Evolutionary conservation across 192 early-diverging fungal species (phyloP).

Genomic region (Rhizoclosmatium globosum): DNA sequence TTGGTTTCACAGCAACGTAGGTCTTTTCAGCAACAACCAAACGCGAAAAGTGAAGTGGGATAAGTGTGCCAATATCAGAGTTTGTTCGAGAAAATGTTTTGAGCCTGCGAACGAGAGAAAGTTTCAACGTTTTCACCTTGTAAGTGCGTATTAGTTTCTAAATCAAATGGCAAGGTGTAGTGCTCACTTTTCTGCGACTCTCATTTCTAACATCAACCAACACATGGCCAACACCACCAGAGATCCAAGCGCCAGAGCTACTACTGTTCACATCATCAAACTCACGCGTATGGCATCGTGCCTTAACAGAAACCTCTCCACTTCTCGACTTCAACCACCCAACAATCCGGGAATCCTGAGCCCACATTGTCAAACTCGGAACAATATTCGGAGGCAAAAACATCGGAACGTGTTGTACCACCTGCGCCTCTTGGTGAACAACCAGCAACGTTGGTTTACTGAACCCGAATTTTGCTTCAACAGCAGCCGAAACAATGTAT

Average conservation of each 20-base stretch:
- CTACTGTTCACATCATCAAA: conserved; percentile 8
- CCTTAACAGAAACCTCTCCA: conserved; percentile 45
- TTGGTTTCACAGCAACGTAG: neutral
- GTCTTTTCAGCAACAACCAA: conserved; percentile 35
- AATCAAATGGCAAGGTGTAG: neutral
- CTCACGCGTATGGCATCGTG: conserved; percentile 32
- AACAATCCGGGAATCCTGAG: conserved; percentile 17
- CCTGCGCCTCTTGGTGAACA: conserved; percentile 36
- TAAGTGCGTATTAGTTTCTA: neutral
- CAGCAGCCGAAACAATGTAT: conserved; percentile 51
- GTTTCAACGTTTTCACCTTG: conserved; percentile 44
- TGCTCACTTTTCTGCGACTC: conserved; percentile 39
- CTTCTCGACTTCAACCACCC: conserved; percentile 44
- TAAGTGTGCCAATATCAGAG: conserved; percentile 17
- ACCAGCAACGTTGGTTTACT: conserved; percentile 20
- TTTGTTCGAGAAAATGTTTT: conserved; percentile 51
- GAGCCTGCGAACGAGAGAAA: conserved; percentile 48
- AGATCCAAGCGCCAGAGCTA: conserved; percentile 25
- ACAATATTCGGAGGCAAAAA: conserved; percentile 18
- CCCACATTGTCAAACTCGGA: conserved; percentile 27
- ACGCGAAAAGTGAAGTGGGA: conserved; percentile 51
- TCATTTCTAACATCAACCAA: conserved; percentile 50
- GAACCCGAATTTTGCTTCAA: conserved; percentile 44
- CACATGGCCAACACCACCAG: conserved; percentile 48
- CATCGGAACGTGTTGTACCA: conserved; percentile 44